A percentile compares a stretch with the other conserved stretches of the same genome.
Evolutionary conservation across 257 asterid species (phyloP).

Genomic region (Capsicum pubescens): DNA sequence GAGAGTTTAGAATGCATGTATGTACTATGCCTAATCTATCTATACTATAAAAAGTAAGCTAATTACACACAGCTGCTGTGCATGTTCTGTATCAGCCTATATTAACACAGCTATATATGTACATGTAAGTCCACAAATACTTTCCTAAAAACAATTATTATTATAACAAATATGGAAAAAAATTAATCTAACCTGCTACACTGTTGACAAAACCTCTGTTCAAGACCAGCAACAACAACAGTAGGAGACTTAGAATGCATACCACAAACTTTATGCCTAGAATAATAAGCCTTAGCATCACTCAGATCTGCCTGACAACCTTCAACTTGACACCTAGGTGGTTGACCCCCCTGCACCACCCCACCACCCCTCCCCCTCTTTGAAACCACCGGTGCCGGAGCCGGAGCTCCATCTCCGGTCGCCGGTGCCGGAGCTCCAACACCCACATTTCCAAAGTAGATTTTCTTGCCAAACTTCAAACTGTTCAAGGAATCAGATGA

Average conservation of each 20-base stretch:
- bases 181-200: conserved; percentile 80
- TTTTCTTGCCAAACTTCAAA: conserved; percentile 79
- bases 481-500: conserved; percentile 62
- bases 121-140: background rate
- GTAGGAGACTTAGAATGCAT: conserved; percentile 79
- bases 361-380: conserved; percentile 64
- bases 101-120: background rate
- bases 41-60: background rate
- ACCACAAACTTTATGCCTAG: conserved; percentile 91
- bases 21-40: too few species aligned
- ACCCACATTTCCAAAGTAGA: conserved; percentile 68
- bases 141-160: background rate
- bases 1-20: too few species aligned
- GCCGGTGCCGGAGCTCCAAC: conserved; percentile 28
- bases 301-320: conserved; percentile 95
- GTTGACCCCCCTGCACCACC: conserved; percentile 59
- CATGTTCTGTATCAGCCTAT: background rate
- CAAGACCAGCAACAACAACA: conserved; percentile 83
- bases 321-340: conserved; percentile 93
- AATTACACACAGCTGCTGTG: background rate
- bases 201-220: conserved; percentile 99
- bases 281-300: conserved; percentile 90
- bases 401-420: conserved; percentile 24
- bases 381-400: conserved; percentile 55
- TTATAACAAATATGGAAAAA: background rate